These are phyloP conservation scores for Russula dissimulans DNA, from an alignment of 768 basidiomycete species.

Conservation along the genomic window DNA sequence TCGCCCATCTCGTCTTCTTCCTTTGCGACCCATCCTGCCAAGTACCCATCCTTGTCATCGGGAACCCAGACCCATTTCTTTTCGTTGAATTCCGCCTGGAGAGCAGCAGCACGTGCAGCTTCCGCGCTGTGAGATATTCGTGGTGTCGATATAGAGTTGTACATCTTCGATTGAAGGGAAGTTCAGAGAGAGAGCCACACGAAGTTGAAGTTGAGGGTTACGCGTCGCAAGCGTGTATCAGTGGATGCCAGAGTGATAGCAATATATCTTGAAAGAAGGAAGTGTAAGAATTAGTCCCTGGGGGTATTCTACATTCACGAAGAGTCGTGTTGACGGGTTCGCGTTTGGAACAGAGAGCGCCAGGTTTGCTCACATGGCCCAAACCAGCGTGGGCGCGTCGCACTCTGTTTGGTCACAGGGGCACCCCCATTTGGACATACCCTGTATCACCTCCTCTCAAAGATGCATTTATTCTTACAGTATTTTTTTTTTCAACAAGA, in stretches of 20 bases:
- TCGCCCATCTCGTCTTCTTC: constrained; percentile 79
- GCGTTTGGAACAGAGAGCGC: neutral
- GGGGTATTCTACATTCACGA: constrained; percentile 7
- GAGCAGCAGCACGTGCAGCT: constrained; percentile 74
- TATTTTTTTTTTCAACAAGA: neutral
- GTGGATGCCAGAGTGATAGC: neutral
- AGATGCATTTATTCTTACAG: neutral
- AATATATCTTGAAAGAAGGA: neutral
- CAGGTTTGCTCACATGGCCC: constrained; percentile 5
- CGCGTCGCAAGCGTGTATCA: neutral
- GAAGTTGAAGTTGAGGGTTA: neutral
- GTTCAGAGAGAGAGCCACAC: neutral
- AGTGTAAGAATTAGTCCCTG: neutral
- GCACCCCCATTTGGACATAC: neutral
- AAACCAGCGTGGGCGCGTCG: neutral
- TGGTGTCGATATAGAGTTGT: constrained; percentile 26
- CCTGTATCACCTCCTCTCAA: neutral
- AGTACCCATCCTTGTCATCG: constrained; percentile 85
- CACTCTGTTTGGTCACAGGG: neutral
- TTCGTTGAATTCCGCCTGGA: constrained; percentile 94
- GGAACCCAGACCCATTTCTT: constrained; percentile 99
- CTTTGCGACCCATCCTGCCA: constrained; percentile 87
- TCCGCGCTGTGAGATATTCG: constrained; percentile 41
- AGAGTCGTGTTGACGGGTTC: neutral
- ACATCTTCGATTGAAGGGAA: neutral